Evolutionary conservation across 2,329 filamentous ascomycete species (phyloP).

Genomic region (Aspergillus hiratsukae): DNA sequence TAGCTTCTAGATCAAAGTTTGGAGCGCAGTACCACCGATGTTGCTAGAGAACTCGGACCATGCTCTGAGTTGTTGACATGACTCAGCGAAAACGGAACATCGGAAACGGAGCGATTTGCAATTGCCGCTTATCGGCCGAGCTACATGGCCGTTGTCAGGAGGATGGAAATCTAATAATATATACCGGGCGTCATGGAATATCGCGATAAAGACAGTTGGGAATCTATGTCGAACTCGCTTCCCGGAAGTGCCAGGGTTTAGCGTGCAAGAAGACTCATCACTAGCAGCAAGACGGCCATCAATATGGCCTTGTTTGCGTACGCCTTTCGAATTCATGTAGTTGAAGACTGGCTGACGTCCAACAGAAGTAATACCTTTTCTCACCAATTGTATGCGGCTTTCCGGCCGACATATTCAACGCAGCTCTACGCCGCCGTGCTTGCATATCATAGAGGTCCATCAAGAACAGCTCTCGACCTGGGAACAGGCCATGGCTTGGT

Average conservation of each 20-base stretch:
- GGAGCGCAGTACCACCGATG: neutral
- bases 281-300: neutral
- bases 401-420: slow-evolving; percentile 2
- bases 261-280: neutral
- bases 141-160: neutral
- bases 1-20: too few relatives aligned
- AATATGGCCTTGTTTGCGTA: neutral
- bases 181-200: neutral
- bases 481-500: slow-evolving; percentile 6
- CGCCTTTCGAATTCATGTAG: neutral
- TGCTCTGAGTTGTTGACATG: neutral
- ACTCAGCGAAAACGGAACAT: neutral
- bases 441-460: neutral
- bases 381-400: slow-evolving; percentile 3
- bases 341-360: neutral
- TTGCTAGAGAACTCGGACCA: neutral
- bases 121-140: neutral
- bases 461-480: slow-evolving; percentile 1
- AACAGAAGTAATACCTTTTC: slow-evolving; percentile 3
- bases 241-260: neutral
- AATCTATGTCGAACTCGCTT: neutral
- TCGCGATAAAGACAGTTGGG: neutral
- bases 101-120: neutral
- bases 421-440: slow-evolving; percentile 2
- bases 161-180: neutral